These are phyloP conservation scores for Sphaceloma murrayae DNA, from an alignment of 2,329 filamentous ascomycete genomes.

Conservation along the genomic window DNA sequence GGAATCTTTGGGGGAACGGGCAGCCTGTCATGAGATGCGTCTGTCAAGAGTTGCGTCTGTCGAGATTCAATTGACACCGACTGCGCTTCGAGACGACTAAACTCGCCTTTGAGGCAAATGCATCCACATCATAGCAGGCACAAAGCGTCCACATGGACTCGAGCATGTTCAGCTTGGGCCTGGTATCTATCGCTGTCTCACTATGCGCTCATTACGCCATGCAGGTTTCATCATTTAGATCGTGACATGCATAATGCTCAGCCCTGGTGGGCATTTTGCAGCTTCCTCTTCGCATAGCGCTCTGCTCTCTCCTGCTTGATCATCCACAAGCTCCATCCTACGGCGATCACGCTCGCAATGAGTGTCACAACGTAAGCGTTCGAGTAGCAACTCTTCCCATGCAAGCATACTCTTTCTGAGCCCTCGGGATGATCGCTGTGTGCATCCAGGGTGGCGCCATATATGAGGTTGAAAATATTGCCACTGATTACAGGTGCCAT, in stretches of 20 bases:
- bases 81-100: no score
- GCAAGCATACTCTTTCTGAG: constrained; percentile 57
- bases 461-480: constrained; percentile 87
- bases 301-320: constrained; percentile 50
- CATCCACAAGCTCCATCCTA: constrained; percentile 60
- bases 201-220: no score
- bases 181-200: no score
- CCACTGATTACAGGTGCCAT: constrained; percentile 77
- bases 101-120: no score
- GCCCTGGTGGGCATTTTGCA: constrained; percentile 16
- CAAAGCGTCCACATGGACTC: no score
- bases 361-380: constrained; percentile 74
- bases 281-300: constrained; percentile 16
- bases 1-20: no score
- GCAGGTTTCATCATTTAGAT: not conserved
- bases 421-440: constrained; percentile 50
- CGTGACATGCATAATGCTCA: constrained; percentile 1
- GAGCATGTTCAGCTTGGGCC: no score
- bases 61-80: no score
- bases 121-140: no score
- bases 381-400: constrained; percentile 72
- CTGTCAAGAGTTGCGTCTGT: no score
- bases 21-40: no score
- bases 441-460: constrained; percentile 71
- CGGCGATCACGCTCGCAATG: constrained; percentile 57